A percentile compares a stretch with the other conserved stretches of the same genome.
phyloP scores from a whole-genome alignment of 2,329 filamentous ascomycete genomes.

The Coniochaeta ligniaria region DNA sequence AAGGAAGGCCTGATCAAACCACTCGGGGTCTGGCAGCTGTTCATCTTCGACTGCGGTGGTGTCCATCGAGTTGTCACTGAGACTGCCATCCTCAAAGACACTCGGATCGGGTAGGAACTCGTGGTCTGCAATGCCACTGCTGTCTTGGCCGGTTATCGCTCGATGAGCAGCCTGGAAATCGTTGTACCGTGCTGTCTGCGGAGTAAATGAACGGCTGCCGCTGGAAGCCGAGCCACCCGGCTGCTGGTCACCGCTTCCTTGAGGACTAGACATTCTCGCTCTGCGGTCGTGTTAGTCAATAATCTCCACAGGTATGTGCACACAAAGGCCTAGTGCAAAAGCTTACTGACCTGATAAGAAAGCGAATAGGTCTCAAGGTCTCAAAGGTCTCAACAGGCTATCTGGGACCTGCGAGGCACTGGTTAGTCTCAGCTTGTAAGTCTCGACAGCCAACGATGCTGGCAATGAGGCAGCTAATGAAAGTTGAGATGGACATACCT shows the following conservation, averaged over 20 bases:
- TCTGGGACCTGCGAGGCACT: neutral
- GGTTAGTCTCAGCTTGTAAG: neutral
- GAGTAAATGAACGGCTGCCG: neutral
- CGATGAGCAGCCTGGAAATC: neutral
- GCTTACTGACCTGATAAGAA: neutral
- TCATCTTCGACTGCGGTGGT: neutral
- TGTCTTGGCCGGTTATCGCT: neutral
- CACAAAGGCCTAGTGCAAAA: neutral
- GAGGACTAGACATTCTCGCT: neutral
- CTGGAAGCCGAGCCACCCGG: neutral
- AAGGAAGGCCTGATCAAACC: neutral
- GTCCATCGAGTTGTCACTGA: neutral
- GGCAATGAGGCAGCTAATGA: neutral
- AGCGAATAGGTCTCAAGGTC: neutral
- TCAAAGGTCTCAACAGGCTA: neutral
- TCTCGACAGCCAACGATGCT: neutral
- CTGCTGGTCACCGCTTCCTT: neutral
- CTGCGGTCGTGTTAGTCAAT: neutral
- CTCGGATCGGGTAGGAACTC: neutral
- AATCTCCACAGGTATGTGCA: neutral
- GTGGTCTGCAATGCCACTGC: neutral
- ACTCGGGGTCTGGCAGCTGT: neutral
- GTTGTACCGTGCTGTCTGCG: neutral
- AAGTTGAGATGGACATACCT: neutral
- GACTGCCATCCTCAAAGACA: neutral